phyloP scores from a whole-genome alignment of 177 flowering plant genomes.

The Vitis hybrid region DNA sequence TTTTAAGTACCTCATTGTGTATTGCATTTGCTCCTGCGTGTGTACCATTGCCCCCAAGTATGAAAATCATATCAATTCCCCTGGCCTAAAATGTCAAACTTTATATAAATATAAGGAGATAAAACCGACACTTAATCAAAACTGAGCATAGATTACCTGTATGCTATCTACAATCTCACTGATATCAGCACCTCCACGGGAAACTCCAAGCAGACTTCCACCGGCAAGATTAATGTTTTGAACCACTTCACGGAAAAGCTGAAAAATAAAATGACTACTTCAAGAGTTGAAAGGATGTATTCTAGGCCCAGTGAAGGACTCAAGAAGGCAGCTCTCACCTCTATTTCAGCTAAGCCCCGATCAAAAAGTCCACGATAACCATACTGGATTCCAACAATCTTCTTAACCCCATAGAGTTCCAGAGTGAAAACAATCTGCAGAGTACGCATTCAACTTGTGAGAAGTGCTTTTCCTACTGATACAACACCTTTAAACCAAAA shows the following conservation, averaged over 20 bases:
- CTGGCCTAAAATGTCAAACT: slow-evolving; percentile 28
- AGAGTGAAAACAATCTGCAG: slow-evolving; percentile 44
- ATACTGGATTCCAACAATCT: slow-evolving; percentile 42
- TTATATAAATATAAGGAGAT: neutral
- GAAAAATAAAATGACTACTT: slow-evolving; percentile 10
- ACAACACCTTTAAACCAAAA: too few species aligned
- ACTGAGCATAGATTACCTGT: slow-evolving; percentile 23
- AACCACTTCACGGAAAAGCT: slow-evolving; percentile 46
- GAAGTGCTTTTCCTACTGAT: neutral
- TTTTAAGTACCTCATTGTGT: slow-evolving; percentile 38
- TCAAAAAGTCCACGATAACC: slow-evolving; percentile 48
- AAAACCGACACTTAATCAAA: neutral
- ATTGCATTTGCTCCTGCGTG: slow-evolving; percentile 52
- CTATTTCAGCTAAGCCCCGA: slow-evolving; percentile 30
- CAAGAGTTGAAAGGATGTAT: too few species aligned
- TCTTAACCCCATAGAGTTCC: slow-evolving; percentile 42
- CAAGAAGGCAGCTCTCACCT: slow-evolving; percentile 22
- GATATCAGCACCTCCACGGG: slow-evolving; percentile 35
- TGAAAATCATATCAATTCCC: slow-evolving; percentile 40
- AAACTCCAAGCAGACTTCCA: slow-evolving; percentile 51
- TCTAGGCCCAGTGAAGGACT: neutral
- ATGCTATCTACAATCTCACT: slow-evolving; percentile 46
- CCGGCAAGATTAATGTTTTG: slow-evolving; percentile 53
- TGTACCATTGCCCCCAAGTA: slow-evolving; percentile 50
- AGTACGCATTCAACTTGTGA: neutral